Base-by-base conservation (phyloP, 805 yeast species). In the Pichia cephalocereana region DNA sequence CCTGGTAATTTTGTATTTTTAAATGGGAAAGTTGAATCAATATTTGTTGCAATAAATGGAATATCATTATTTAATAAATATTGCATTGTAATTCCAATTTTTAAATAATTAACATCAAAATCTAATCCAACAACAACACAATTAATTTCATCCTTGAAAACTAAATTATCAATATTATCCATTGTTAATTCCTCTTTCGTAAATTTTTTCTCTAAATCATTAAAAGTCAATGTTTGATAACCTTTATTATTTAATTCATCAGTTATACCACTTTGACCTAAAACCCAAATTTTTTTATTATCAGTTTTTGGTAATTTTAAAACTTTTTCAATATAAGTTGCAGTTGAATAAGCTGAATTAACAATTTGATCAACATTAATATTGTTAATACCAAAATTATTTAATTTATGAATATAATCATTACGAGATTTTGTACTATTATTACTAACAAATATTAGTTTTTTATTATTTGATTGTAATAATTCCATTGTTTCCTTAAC, bases 11-110 rank as follows among this genome's bases (percentile, higher is more conserved):
- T 76, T 57, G 78, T 72, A 1, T 96, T 96, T 65, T 86, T 82
- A 50, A 85, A 79, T 2, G 99, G 99, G 70, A 81, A 93, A 0
- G 99, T 93, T 1, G 96, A 84, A 65, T 93, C 99, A 40, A 86
- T 86, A 64, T 93, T 93, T 6, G 98, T 93, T 23, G 97, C 98
- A 54, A 93, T 72, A 65, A 88, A 93, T 32, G 82, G 76, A 4
- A 87, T 72, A 2, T 73, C 70, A 44, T 81, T 80, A 49, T 82
- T 77, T 52, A 74, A 71, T 45, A 93, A 70, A 58, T 93, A 90
- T 58, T 87, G 90, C 70, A 90, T 72, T 8, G 96, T 85, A 32
- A 80, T 70, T 1, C 96, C 85, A 46, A 89, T 68, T 66, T 87
- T 85, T 61, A 83, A 80, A 63, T 93, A 93, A 67, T 86, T 91